These are phyloP conservation scores for Echeveria elegans DNA, from an alignment of 164 flowering plant species.

Conservation along the genomic window DNA sequence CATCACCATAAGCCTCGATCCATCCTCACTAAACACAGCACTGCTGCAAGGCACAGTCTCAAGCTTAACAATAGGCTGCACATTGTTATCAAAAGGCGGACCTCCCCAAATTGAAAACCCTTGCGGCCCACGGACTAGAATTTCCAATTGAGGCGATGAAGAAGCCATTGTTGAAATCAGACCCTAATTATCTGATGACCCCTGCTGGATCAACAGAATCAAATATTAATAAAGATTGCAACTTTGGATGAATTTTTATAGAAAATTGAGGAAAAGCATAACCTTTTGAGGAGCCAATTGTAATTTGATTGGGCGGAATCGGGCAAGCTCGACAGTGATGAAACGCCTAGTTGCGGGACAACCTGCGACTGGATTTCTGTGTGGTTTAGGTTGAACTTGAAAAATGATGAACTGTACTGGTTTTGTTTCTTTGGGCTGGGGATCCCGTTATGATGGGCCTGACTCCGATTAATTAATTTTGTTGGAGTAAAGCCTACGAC, in stretches of 20 bases:
- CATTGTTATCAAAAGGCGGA: slow-evolving; percentile 62
- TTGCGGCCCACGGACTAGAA: slow-evolving; percentile 62
- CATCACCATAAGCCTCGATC: slow-evolving; percentile 61
- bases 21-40: slow-evolving; percentile 70
- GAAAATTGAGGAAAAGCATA: neutral
- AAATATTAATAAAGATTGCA: neutral
- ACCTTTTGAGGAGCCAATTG: neutral
- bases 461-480: no score
- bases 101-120: slow-evolving; percentile 77
- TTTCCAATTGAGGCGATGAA: neutral
- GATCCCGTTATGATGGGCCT: no score
- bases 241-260: neutral
- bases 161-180: neutral
- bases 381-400: neutral
- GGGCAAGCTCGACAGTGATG: neutral
- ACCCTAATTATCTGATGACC: neutral
- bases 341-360: no score
- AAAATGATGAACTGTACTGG: no score
- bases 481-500: no score
- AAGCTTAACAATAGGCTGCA: slow-evolving; percentile 51
- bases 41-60: slow-evolving; percentile 47
- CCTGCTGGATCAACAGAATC: neutral
- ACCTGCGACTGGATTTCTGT: neutral
- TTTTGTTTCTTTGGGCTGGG: no score
- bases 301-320: neutral